These are phyloP conservation scores for Kuraishia hungarica DNA, from an alignment of 805 yeast genomes.

Conservation along the genomic window DNA sequence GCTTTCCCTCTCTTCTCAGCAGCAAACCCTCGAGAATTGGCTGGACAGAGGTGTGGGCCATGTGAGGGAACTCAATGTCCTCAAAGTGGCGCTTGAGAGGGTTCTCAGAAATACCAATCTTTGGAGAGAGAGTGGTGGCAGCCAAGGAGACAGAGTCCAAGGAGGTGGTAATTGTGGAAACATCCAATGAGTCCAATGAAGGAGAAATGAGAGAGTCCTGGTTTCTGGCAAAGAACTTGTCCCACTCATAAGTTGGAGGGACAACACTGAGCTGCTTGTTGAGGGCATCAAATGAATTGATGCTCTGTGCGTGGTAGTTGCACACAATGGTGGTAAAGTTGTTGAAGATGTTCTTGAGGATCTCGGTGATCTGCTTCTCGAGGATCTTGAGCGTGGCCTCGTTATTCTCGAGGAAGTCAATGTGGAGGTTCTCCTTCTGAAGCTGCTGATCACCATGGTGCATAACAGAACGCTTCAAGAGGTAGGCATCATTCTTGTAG, in stretches of 20 bases:
- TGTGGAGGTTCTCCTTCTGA: slow-evolving; percentile 34
- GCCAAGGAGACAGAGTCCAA: background rate
- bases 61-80: slow-evolving; percentile 28
- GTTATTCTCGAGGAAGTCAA: slow-evolving; percentile 31
- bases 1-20: slow-evolving; percentile 32
- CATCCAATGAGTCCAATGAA: slow-evolving; percentile 7
- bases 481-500: slow-evolving; percentile 36
- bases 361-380: slow-evolving; percentile 34
- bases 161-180: background rate
- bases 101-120: slow-evolving; percentile 4
- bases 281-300: slow-evolving; percentile 20
- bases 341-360: slow-evolving; percentile 28
- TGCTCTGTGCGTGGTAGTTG: slow-evolving; percentile 19
- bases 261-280: slow-evolving; percentile 23
- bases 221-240: slow-evolving; percentile 25
- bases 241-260: slow-evolving; percentile 36
- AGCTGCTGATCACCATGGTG: slow-evolving; percentile 32
- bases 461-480: slow-evolving; percentile 28
- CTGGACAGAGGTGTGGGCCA: slow-evolving; percentile 27
- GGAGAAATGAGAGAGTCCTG: slow-evolving; percentile 23
- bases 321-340: slow-evolving; percentile 19
- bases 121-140: background rate
- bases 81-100: slow-evolving; percentile 26
- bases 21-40: slow-evolving; percentile 42
- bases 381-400: slow-evolving; percentile 31